Evolutionary conservation across 768 basidiomycete genomes (phyloP).

Genomic region (Coprinopsis cinerea): DNA sequence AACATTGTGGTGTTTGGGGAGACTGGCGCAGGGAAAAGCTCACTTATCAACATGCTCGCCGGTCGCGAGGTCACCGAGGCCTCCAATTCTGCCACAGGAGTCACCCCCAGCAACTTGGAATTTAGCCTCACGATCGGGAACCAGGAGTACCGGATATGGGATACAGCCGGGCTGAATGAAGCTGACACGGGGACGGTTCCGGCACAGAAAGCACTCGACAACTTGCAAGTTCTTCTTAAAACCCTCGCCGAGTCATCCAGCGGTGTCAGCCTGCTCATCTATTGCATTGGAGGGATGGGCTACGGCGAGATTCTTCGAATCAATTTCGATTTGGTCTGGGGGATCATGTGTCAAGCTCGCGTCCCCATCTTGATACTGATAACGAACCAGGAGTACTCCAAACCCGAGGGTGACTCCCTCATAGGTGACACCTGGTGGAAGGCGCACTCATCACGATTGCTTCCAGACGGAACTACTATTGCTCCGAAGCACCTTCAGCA

Average conservation of each 20-base stretch:
- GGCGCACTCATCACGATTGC: too few species aligned
- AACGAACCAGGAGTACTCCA: conserved; percentile 8
- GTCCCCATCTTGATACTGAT: conserved; percentile 11
- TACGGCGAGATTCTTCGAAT: conserved; percentile 10
- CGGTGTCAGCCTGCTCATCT: not conserved
- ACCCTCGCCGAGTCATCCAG: not conserved
- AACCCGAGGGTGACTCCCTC: too few species aligned
- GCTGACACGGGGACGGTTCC: conserved; percentile 19
- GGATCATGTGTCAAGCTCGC: conserved; percentile 4
- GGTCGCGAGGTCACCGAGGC: conserved; percentile 20
- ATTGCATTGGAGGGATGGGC: conserved; percentile 10
- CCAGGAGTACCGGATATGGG: conserved; percentile 24
- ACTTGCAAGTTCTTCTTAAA: conserved; percentile 15
- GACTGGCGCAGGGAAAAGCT: conserved; percentile 25
- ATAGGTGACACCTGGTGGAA: too few species aligned
- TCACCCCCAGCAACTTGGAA: conserved; percentile 24
- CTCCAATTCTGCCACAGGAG: conserved; percentile 27
- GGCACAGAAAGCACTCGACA: conserved; percentile 8
- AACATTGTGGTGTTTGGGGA: conserved; percentile 34
- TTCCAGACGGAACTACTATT: too few species aligned
- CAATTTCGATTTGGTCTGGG: conserved; percentile 12
- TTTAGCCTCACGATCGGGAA: conserved; percentile 22
- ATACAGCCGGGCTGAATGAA: conserved; percentile 36
- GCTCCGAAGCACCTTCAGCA: too few species aligned
- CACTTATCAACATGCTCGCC: conserved; percentile 28